Base-by-base conservation (phyloP, 352 stramenopile genomes). In the Phytophthora capsici region DNA sequence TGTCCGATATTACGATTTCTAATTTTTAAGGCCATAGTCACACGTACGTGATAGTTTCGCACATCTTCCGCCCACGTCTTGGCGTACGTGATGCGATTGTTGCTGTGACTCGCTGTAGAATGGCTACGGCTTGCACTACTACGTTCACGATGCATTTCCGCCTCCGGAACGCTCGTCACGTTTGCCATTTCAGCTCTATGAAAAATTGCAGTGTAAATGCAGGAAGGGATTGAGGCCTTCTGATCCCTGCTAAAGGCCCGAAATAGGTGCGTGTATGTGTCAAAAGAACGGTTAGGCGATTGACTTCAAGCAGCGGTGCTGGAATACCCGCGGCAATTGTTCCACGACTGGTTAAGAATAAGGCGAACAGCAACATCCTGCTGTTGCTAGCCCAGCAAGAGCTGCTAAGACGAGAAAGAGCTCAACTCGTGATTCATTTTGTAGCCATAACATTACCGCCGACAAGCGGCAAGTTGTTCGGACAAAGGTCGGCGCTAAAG, bases 11-110 rank as follows among this genome's bases (percentile, higher is more conserved):
- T 52, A 62, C 61, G 26, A 55, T 43, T 17, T 59, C 22, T 13
- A 58, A 48, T 22, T 36, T 26, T 28, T 19, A 6, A 36, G 12
- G 17, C 6, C 37, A 7, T 17, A 36, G 38, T 50, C 8, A 46
- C 1, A 60, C 66, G 62, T 71, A 89, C 80, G 14, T 80, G 75
- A 60, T 86, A 89, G 43, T 76, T 82, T 56, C 80, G 76, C 55
- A 89, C 70, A 45, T 89, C 80, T 22, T 84, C 66, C 6, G 78
- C 75, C 80, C 80, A 89, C 2, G 70, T 73, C 19, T 82, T 75
- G 56, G 55, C 71, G 59, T 75, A 78, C 13, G 63, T 66, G 70
- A 67, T 45, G 61, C 20, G 48, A 36, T 57, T 71, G 49, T 59
- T 65, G 23, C 23, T 65, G 6, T 52, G 22, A 5, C 26, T 38